Evolutionary conservation across 257 asterid genomes (phyloP), one percentile per base, ranked within the genome.

Genomic region (Pogostemon cablin): DNA sequence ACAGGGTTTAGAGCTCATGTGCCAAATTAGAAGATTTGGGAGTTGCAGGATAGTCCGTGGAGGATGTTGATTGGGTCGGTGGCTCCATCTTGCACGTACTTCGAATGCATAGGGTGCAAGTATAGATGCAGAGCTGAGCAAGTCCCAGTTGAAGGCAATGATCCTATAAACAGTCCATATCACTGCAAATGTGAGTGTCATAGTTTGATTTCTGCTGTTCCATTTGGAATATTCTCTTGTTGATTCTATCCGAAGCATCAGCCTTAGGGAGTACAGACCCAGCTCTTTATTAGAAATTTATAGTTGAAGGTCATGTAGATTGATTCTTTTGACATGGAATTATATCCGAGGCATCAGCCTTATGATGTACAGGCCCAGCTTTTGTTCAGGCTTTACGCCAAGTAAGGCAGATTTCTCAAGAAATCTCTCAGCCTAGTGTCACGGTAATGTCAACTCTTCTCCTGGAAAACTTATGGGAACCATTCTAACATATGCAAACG

Each of bases 101-200:
- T 90, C n/a, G 97, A 93, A 77, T 93, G 98, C 89, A 82, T 89
- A 79, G 97, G 96, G 4, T 93, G 96, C 70, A 85, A 78, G 78
- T 86, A 74, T 74, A 88, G 77, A 79, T 93, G 98, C 83, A 87
- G 85, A 59, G 96, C 98, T 0, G 96, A 88, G 83, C 98, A 93
- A 82, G 98, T 93, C 50, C 98, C 98, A 0, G 95, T 93, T 1
- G 97, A 90, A 39, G 96, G 96, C n/a, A 93, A 91, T 46, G 97
- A 93, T 62, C 98, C 98, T 1, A 84, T 86, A 6, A 81, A 93
- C 80, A 93, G 95, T 61, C 83, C 96, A 0, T 93, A 93, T 60
- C 96, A 89, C 75, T 93, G 91, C 87, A 90, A 82, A 79, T 93
- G 98, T 75, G 89, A 91, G 5, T 93, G 97, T 61, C 96, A 89